Conservation (phyloP, 2,329 filamentous ascomycete genomes). For the Cordyceps farinosa region DNA sequence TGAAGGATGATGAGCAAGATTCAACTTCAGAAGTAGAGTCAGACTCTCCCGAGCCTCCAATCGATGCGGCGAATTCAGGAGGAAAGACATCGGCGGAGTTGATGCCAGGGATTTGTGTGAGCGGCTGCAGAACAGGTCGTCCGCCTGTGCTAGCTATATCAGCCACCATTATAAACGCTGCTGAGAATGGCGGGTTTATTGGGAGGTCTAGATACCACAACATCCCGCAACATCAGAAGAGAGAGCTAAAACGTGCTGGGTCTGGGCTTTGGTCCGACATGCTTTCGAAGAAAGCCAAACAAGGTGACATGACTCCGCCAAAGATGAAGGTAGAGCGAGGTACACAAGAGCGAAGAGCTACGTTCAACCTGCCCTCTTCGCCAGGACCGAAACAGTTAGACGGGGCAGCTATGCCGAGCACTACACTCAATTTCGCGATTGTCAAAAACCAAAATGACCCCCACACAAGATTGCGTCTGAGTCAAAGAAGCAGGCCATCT, state of each 20-base stretch:
- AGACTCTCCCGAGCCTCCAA: background rate
- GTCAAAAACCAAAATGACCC: conserved; percentile 73
- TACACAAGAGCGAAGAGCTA: background rate
- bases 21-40: conserved; percentile 4
- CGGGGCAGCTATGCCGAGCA: conserved; percentile 31
- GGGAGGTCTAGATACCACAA: conserved; percentile 22
- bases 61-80: background rate
- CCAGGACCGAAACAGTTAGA: background rate
- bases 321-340: background rate
- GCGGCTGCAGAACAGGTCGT: conserved; percentile 38
- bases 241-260: conserved; percentile 18
- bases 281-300: conserved; percentile 9
- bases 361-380: background rate
- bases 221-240: background rate
- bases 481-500: conserved; percentile 52
- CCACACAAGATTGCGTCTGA: conserved; percentile 59
- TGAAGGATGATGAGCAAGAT: conserved; percentile 11
- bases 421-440: conserved; percentile 61
- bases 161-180: conserved; percentile 37
- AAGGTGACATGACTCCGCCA: background rate
- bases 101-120: conserved; percentile 39
- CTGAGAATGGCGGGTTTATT: conserved; percentile 36
- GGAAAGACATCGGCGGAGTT: background rate
- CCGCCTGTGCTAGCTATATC: conserved; percentile 37
- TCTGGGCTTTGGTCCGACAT: conserved; percentile 12